Base-by-base conservation (phyloP, 306 rosid genomes). In the Gastrolobium bilobum region DNA sequence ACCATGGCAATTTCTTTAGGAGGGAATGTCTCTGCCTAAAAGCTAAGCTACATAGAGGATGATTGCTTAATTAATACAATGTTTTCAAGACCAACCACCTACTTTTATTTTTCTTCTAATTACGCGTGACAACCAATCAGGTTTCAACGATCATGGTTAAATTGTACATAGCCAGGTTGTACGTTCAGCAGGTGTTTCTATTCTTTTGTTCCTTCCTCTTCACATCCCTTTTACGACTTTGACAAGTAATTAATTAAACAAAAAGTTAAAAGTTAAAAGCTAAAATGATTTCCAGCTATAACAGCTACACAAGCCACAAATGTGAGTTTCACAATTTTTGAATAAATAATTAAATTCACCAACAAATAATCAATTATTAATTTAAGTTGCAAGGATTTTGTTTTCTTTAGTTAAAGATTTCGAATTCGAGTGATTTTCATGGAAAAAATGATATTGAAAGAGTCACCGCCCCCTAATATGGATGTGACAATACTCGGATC, bases 191-290 rank as follows among this genome's bases (percentile, higher is more conserved):
- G 3, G 62, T 76, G 46, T 76, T 35, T 64, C 62, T 6, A 48
- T 20, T 20, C 58, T 58, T 63, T 38, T 26, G 10, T 26, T 9
- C 7, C 37, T 47, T 75, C 30, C 33, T 37, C 43, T 48, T 75
- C 62, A 61, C 73, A 50, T 50, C 48, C 40, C 72, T 31, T 59
- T 74, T 14, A 30, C 54, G 56, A 57, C 53, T 74, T 74, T 31
- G 20, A 58, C 58, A 42, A n/a, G 3, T 57, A 61, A 59, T 59
- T 46, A 44, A 59, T 74, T 31, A 59, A 44, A 43, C 47, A 8
- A 59, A 30, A 6, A 2, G 9, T 44, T 38, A 59, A 30, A 6
- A 2, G 9, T 44, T 38, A 26, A 20, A 6, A 20, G 37, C 7
- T 48, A 33, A 26, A 14, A 52, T 71, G 50, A 52, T 35, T 70